Evolutionary conservation across 306 rosid species (phyloP), one percentile per base, ranked within the genome.

Genomic region (Trifolium fragiferum): DNA sequence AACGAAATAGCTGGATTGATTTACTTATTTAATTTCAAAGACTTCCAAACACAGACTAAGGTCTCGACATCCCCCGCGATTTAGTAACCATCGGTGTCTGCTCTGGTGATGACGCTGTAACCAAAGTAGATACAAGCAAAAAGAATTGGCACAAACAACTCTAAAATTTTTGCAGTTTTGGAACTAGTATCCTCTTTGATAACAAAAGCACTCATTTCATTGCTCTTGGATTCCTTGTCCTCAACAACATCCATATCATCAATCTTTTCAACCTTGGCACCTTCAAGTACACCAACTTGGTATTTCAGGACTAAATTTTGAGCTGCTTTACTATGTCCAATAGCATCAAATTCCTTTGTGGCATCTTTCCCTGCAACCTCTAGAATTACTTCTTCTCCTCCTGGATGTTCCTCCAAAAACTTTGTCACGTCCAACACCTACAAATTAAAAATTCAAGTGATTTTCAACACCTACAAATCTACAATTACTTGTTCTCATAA

Each of bases 311-410:
- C 78, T 82, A 84, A 14, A 15, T 71, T 80, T 43, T 78, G 60
- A 2, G 90, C 93, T 65, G 66, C 87, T 44, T 70, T 76, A 73
- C 90, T 86, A 73, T 88, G 93, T 30, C 93, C 93, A 68, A 82
- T 19, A 8, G 50, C 76, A 30, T 84, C 86, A 44, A 86, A 86
- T 51, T 84, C 89, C 74, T 84, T 86, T 9, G 86, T 86, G 2
- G 90, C 90, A 62, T 88, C 89, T 64, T 80, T 88, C 18, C 89
- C 93, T 1, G 86, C 90, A 2, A 78, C 73, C 54, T 86, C 90
- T 23, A 73, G 0, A 55, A 86, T 13, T 68, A 84, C 89, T 44
- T 88, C 93, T 47, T 84, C 90, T 67, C 93, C 93, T 66, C 90
- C 93, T 0, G 90, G 93, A 78, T 84, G 93, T 66, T 84, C 87